These are phyloP conservation scores for Zoysia matrella DNA, from an alignment of 202 grass and related monocot genomes.

Conservation along the genomic window DNA sequence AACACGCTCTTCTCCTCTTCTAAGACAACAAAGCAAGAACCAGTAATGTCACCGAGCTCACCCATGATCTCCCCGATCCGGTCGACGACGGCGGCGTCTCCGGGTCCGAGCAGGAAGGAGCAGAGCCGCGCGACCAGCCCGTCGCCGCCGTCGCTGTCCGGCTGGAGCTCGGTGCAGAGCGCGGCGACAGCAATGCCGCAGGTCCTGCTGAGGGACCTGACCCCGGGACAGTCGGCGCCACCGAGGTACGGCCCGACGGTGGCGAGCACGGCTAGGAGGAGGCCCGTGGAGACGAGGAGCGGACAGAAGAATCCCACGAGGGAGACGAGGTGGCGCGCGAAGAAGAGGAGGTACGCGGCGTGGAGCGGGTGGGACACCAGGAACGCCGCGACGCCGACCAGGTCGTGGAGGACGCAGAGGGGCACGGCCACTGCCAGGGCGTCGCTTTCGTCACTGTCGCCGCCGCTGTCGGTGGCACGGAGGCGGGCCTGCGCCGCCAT, in stretches of 20 bases:
- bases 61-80: slow-evolving; percentile 55
- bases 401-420: slow-evolving; percentile 53
- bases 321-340: slow-evolving; percentile 60
- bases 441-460: no score
- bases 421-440: slow-evolving; percentile 6
- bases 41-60: slow-evolving; percentile 40
- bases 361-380: background rate
- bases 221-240: slow-evolving; percentile 12
- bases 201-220: slow-evolving; percentile 55
- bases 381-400: slow-evolving; percentile 57
- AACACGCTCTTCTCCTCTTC: background rate
- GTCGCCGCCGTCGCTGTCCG: background rate
- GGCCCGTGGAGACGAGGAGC: slow-evolving; percentile 73
- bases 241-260: slow-evolving; percentile 52
- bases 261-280: slow-evolving; percentile 62
- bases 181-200: slow-evolving; percentile 61
- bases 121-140: slow-evolving; percentile 59
- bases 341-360: slow-evolving; percentile 71
- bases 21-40: slow-evolving; percentile 34
- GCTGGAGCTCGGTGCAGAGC: slow-evolving; percentile 50
- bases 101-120: slow-evolving; percentile 56
- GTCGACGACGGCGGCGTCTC: slow-evolving; percentile 33
- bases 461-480: no score
- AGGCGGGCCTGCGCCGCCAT: background rate
- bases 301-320: slow-evolving; percentile 71